These are phyloP conservation scores for Boletus subcaerulescens DNA, from an alignment of 768 basidiomycete species.

Conservation along the genomic window DNA sequence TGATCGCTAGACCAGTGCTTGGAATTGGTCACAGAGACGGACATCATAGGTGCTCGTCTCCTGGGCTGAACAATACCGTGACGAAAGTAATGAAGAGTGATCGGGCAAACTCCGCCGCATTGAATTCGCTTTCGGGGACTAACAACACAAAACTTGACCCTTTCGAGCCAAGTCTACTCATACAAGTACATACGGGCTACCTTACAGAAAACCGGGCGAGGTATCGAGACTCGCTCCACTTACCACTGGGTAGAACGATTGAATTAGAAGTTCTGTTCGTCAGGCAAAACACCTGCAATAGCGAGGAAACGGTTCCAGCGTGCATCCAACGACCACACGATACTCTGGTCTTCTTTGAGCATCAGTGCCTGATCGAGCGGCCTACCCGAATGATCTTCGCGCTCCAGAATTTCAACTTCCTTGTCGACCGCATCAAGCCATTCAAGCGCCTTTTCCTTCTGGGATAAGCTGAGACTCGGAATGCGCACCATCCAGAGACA, in stretches of 20 bases:
- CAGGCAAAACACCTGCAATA: constrained; percentile 39
- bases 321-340: constrained; percentile 53
- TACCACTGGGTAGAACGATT: neutral
- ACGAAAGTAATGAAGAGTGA: no score
- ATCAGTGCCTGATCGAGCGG: constrained; percentile 42
- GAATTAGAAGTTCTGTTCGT: constrained; percentile 7
- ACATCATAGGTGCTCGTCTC: no score
- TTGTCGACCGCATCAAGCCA: constrained; percentile 55
- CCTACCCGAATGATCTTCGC: constrained; percentile 23
- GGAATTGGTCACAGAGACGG: no score
- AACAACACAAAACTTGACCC: neutral
- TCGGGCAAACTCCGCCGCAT: no score
- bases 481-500: constrained; percentile 59
- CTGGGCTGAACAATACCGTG: no score
- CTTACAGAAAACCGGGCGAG: no score
- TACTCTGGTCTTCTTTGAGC: constrained; percentile 46
- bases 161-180: neutral
- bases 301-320: constrained; percentile 42
- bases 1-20: no score
- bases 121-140: no score
- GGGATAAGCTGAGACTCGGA: constrained; percentile 43
- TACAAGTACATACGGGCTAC: neutral
- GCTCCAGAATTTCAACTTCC: constrained; percentile 42
- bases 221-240: no score
- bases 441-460: constrained; percentile 46